phyloP scores from a whole-genome alignment of 192 early-diverging fungal species.

The Diversispora eburnea region DNA sequence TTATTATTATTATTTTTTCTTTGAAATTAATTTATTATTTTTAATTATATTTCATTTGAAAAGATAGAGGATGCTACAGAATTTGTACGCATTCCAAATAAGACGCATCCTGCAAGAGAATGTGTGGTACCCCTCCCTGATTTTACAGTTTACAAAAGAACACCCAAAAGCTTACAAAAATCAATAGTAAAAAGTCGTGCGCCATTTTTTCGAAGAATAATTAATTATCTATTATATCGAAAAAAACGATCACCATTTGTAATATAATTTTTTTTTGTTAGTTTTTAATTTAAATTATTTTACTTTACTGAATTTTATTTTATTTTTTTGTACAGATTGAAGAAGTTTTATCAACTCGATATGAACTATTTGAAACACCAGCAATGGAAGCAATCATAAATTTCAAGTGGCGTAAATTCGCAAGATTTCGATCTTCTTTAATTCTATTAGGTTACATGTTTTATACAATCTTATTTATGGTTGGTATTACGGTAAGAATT shows the following conservation, averaged over 20 bases:
- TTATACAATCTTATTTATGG: background rate
- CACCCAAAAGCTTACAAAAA: slow-evolving; percentile 6
- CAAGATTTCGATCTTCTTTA: background rate
- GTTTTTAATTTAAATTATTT: no score
- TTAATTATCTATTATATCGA: background rate
- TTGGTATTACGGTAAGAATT: background rate
- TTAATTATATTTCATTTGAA: no score
- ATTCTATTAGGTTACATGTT: background rate
- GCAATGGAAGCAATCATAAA: slow-evolving; percentile 28
- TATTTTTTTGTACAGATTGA: background rate
- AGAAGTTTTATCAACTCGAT: slow-evolving; percentile 1
- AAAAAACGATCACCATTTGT: slow-evolving; percentile 3
- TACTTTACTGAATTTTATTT: no score
- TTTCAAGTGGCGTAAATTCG: slow-evolving; percentile 28
- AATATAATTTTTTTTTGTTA: no score
- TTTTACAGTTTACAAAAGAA: slow-evolving; percentile 6
- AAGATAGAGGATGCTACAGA: background rate
- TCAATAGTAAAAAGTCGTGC: background rate
- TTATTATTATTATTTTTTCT: no score
- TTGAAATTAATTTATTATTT: no score
- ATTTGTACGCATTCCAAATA: slow-evolving; percentile 9
- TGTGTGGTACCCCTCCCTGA: slow-evolving; percentile 13
- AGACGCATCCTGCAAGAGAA: slow-evolving; percentile 16
- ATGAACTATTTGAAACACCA: slow-evolving; percentile 23
- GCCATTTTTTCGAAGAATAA: background rate